Evolutionary conservation across 2,329 filamentous ascomycete genomes (phyloP).

Genomic region (Verticillium dahliae): DNA sequence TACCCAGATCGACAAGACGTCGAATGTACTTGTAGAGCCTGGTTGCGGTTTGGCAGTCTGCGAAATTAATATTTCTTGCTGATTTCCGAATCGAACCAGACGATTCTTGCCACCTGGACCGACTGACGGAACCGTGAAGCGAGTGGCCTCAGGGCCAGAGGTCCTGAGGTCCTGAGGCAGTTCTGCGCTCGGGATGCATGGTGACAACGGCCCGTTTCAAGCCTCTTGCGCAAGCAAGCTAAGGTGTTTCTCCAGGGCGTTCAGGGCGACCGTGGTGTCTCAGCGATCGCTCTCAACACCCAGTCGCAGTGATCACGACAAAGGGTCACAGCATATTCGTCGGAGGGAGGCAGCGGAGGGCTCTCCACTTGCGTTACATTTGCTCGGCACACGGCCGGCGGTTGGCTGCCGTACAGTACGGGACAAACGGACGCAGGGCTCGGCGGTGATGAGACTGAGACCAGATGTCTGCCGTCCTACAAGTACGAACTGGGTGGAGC

Average conservation of each 20-base stretch:
- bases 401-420: not conserved
- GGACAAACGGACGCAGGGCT: not conserved
- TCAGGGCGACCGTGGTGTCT: not conserved
- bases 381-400: not conserved
- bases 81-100: not conserved
- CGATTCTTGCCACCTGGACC: too few species aligned
- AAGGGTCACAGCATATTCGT: not conserved
- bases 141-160: too few species aligned
- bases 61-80: not conserved
- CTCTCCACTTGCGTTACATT: too few species aligned
- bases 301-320: not conserved
- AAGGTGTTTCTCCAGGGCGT: not conserved
- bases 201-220: not conserved
- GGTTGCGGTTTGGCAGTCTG: not conserved
- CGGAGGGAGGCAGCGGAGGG: not conserved
- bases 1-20: not conserved
- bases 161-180: too few species aligned
- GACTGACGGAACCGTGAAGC: too few species aligned
- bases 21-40: not conserved
- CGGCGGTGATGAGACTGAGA: not conserved
- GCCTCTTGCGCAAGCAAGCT: not conserved
- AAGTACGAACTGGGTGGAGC: not conserved
- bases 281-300: not conserved
- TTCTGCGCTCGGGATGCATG: not conserved
- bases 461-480: not conserved